A percentile compares a stretch with the other conserved stretches of the same genome.
These are phyloP conservation scores for Heteromeles arbutifolia DNA, from an alignment of 306 rosid genomes.

Conservation along the genomic window DNA sequence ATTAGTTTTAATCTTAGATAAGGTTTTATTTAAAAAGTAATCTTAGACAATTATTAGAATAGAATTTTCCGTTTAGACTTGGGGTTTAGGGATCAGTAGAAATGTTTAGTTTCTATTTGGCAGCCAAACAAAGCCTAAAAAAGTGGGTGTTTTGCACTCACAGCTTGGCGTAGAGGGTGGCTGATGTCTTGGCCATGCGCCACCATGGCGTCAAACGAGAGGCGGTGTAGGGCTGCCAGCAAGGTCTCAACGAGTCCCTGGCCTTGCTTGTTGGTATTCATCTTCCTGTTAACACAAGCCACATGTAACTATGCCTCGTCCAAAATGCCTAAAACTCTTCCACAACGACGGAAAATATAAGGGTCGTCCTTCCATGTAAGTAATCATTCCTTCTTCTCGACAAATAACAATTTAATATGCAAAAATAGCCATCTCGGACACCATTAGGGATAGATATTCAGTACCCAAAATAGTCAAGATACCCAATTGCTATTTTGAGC, in stretches of 20 bases:
- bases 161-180: slow-evolving; percentile 44
- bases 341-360: neutral
- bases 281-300: slow-evolving; percentile 38
- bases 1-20: too few species aligned
- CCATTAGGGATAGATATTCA: too few species aligned
- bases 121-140: neutral
- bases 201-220: slow-evolving; percentile 53
- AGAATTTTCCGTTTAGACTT: too few species aligned
- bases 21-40: too few species aligned
- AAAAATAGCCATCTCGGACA: neutral
- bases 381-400: too few species aligned
- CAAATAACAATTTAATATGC: neutral
- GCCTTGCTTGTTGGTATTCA: slow-evolving; percentile 28
- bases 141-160: slow-evolving; percentile 25
- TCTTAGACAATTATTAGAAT: too few species aligned
- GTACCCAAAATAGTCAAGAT: too few species aligned
- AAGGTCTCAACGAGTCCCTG: slow-evolving; percentile 47
- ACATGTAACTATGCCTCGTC: neutral
- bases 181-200: slow-evolving; percentile 59
- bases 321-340: neutral
- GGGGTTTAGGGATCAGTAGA: neutral
- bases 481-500: too few species aligned
- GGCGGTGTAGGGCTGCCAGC: slow-evolving; percentile 49
- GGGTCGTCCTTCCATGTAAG: neutral
- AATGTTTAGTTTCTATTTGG: neutral